Evolutionary conservation across 1,284 basidiomycete genomes (phyloP), one percentile per base, ranked within the genome.

Genomic region (Peniophora sp.): DNA sequence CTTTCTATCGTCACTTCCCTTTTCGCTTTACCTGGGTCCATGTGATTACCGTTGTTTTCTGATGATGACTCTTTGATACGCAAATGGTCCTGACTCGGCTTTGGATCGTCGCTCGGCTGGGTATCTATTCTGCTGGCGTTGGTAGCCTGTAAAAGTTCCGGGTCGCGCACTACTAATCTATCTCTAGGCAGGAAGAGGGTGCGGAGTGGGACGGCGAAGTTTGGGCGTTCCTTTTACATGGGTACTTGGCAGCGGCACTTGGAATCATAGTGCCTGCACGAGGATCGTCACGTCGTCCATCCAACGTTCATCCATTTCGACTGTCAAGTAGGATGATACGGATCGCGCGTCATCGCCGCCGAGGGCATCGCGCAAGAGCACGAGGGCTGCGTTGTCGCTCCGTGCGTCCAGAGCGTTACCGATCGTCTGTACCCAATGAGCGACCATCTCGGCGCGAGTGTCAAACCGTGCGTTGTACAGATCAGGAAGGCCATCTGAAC

Each of bases 251-350:
- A n/a, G n/a, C n/a, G n/a, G 12, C 27, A 32, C 12, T 12, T 41
- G 16, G 38, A n/a, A 16, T 41, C 50, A 58, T 25, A 58, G 44
- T 36, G 52, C 50, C 50, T 63, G 56, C 45, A 84, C 73, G 22
- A 83, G 55, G 34, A 85, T 71, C 0, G 81, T 85, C n/a, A 79
- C 78, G 61, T 85, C 83, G 62, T 85, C 83, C 70, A 84, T 79
- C 83, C 83, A 85, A 53, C 73, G 71, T 38, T 72, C 73, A 39
- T 72, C 69, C 73, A 81, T 79, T 61, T 85, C 82, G 41, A 85
- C 72, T 10, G 81, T 83, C 46, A 85, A 61, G 56, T 75, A 72
- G 51, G 74, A 69, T n/a, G 82, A 84, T 14, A 76, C 70, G 20
- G 69, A 64, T 20, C 74, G 67, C 20, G 60, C 55, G 57, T 83